phyloP scores from a whole-genome alignment of 352 stramenopile species.

The Pseudoperonospora humuli region DNA sequence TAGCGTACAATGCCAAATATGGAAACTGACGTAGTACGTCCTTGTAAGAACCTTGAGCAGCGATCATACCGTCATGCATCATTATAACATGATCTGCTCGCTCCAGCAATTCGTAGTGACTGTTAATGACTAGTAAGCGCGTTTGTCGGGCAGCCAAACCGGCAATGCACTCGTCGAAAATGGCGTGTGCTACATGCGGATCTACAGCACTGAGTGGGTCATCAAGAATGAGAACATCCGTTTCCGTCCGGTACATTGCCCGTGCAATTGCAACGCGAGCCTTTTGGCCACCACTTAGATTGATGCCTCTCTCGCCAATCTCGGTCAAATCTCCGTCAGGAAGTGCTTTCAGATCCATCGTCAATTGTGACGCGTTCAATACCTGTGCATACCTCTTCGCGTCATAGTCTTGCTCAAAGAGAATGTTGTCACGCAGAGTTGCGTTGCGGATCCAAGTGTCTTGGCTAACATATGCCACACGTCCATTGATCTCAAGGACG shows the following conservation, averaged over 20 bases:
- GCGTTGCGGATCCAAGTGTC: conserved; percentile 89
- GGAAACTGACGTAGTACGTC: too few species aligned
- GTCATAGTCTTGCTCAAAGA: conserved; percentile 54
- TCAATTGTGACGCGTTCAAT: conserved; percentile 30
- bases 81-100: conserved; percentile 50
- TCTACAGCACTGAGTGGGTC: conserved; percentile 93
- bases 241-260: conserved; percentile 81
- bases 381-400: conserved; percentile 27
- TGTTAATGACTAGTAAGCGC: conserved; percentile 89
- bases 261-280: conserved; percentile 83
- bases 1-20: too few species aligned
- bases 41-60: too few species aligned
- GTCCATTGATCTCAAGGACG: conserved; percentile 16
- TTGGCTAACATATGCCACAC: conserved; percentile 81
- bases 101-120: conserved; percentile 82
- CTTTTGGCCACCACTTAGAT: conserved; percentile 55
- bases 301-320: conserved; percentile 56
- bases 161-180: conserved; percentile 88
- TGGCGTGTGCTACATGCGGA: conserved; percentile 87
- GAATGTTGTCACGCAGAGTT: conserved; percentile 88
- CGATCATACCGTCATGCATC: conserved; percentile 68
- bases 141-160: conserved; percentile 47
- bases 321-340: conserved; percentile 48
- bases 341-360: conserved; percentile 32
- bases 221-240: conserved; percentile 91